Conservation (phyloP, 768 basidiomycete genomes). For the Inosperma sp. region DNA sequence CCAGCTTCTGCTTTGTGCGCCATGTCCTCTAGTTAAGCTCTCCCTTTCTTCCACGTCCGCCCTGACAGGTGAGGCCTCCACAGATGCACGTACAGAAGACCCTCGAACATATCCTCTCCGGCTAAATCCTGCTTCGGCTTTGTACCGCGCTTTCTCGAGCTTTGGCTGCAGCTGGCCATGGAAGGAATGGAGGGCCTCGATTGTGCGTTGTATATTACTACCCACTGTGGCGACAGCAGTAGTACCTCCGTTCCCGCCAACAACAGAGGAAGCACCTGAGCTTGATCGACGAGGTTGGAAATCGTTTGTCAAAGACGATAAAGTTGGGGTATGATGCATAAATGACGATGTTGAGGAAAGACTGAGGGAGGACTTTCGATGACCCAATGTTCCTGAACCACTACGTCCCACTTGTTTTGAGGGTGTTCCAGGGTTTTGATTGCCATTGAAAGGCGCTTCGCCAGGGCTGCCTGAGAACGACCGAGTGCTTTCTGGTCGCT, state of each 20-base stretch:
- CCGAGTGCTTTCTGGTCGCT: conserved; percentile 64
- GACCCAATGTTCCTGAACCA: not conserved
- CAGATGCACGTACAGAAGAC: not conserved
- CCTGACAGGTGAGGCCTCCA: not conserved
- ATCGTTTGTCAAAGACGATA: not conserved
- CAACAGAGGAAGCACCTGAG: not conserved
- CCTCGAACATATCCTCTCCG: conserved; percentile 42
- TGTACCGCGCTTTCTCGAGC: conserved; percentile 61
- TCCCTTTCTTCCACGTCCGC: conserved; percentile 4
- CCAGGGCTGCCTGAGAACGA: conserved; percentile 26
- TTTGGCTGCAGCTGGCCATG: conserved; percentile 42
- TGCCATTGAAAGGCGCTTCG: no score
- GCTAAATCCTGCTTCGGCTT: conserved; percentile 66
- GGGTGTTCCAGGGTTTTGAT: no score
- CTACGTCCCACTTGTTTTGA: not conserved
- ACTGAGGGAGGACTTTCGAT: conserved; percentile 16
- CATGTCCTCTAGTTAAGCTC: conserved; percentile 1
- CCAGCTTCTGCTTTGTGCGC: not conserved
- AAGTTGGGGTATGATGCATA: not conserved
- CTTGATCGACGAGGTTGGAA: conserved; percentile 1
- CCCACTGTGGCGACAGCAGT: conserved; percentile 2
- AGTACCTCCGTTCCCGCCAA: not conserved
- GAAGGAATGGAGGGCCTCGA: conserved; percentile 10
- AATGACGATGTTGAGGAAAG: conserved; percentile 12
- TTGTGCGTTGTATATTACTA: conserved; percentile 10